phyloP scores from a whole-genome alignment of 345 rosid species.

The Citrus inodora region DNA sequence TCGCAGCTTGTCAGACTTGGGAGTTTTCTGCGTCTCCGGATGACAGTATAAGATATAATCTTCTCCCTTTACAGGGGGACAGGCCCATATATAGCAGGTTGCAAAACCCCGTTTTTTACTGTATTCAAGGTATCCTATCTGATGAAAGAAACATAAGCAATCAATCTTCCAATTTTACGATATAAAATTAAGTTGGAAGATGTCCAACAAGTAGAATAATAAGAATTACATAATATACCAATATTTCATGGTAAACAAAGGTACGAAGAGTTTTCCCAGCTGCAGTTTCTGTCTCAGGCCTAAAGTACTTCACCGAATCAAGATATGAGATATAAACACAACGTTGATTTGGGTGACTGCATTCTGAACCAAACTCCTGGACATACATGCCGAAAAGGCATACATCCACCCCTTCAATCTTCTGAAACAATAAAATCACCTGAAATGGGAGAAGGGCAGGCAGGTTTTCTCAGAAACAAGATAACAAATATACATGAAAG shows the following conservation, averaged over 20 bases:
- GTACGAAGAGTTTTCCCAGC: conserved; percentile 96
- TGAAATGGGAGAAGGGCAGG: conserved; percentile 23
- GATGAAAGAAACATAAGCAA: conserved; percentile 15
- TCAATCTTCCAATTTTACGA: neutral
- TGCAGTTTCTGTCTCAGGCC: conserved; percentile 82
- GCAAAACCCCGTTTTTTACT: conserved; percentile 96
- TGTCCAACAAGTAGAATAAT: neutral
- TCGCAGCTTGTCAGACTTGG: conserved; percentile 92
- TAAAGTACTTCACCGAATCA: conserved; percentile 95
- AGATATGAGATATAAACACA: conserved; percentile 95
- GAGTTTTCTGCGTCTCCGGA: conserved; percentile 99
- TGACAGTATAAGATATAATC: conserved; percentile 96
- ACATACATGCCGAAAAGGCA: conserved; percentile 98
- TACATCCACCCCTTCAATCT: conserved; percentile 98
- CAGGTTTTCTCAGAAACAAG: neutral
- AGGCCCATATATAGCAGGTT: conserved; percentile 99
- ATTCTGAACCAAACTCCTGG: conserved; percentile 96
- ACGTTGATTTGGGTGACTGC: conserved; percentile 85
- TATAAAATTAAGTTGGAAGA: neutral
- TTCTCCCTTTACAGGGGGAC: conserved; percentile 98
- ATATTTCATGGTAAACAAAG: conserved; percentile 93
- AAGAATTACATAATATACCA: conserved; percentile 32
- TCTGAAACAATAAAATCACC: conserved; percentile 93
- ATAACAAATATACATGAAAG: neutral
- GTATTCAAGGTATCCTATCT: conserved; percentile 98